A percentile compares a stretch with the other conserved stretches of the same genome.
Evolutionary conservation across 208 protist species (phyloP).

Genomic region (Phytomonas sp.): DNA sequence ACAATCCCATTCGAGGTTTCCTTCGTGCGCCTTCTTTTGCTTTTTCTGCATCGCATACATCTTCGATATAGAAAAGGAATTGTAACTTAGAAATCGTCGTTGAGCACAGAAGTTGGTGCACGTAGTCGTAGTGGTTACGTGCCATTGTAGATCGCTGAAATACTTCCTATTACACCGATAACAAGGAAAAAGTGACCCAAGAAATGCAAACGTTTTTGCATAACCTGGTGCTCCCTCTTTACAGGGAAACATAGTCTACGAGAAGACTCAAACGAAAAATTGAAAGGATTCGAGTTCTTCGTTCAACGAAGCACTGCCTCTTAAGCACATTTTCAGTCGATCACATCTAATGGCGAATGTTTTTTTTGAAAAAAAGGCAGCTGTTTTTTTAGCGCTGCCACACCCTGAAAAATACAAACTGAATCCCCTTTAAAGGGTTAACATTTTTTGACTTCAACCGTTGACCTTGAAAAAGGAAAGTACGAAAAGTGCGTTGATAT

Average conservation of each 20-base stretch:
- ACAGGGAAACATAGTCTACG: neutral
- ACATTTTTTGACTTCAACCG: neutral
- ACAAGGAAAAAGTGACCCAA: neutral
- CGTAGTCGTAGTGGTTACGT: neutral
- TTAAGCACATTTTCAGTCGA: neutral
- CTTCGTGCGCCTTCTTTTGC: neutral
- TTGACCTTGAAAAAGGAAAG: neutral
- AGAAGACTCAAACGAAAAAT: neutral
- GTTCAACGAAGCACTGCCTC: neutral
- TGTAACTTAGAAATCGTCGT: neutral
- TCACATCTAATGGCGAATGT: neutral
- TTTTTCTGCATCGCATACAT: constrained; percentile 6
- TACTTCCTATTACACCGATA: neutral
- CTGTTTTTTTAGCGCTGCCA: neutral
- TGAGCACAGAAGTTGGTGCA: neutral
- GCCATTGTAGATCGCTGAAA: neutral
- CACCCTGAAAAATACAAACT: neutral
- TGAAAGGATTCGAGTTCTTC: neutral
- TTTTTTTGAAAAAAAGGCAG: neutral
- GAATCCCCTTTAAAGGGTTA: neutral
- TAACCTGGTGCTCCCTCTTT: neutral
- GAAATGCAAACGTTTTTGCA: constrained; percentile 1
- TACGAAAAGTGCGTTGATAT: neutral
- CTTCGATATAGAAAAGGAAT: constrained; percentile 1
- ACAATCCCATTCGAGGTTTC: neutral